Conservation (phyloP, 1,284 basidiomycete genomes). For the Tilletia caries region DNA sequence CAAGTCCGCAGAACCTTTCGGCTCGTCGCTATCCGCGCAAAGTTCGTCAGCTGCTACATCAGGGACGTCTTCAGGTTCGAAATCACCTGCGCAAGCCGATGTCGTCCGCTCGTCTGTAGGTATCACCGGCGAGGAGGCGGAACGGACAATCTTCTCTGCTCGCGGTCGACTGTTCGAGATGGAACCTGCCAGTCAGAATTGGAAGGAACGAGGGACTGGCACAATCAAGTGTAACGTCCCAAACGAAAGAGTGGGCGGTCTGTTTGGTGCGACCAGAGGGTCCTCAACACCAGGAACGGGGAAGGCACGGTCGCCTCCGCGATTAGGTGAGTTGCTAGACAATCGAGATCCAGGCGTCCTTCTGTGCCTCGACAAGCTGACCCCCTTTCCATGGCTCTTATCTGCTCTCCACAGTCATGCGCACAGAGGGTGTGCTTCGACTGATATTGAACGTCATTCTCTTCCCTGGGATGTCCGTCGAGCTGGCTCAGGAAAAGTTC, state of each 20-base stretch:
- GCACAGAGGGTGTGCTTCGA: constrained; percentile 84
- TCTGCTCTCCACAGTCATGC: constrained; percentile 69
- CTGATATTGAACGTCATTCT: constrained; percentile 79
- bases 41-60: neutral
- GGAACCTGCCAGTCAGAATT: constrained; percentile 60
- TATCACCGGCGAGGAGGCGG: constrained; percentile 85
- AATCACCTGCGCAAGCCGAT: too few relatives aligned
- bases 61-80: neutral
- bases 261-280: constrained; percentile 69
- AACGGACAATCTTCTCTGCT: constrained; percentile 76
- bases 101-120: constrained; percentile 58
- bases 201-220: constrained; percentile 86
- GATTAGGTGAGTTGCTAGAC: constrained; percentile 3
- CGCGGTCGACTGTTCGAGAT: constrained; percentile 80
- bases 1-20: neutral
- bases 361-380: neutral
- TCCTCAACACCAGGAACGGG: constrained; percentile 18
- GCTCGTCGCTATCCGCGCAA: neutral
- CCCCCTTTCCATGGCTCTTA: neutral
- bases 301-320: neutral
- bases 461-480: constrained; percentile 79
- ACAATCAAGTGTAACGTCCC: constrained; percentile 74
- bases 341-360: neutral
- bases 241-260: constrained; percentile 18
- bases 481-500: constrained; percentile 64